Evolutionary conservation across 2,329 filamentous ascomycete genomes (phyloP).

Genomic region (Hortaea sp.): DNA sequence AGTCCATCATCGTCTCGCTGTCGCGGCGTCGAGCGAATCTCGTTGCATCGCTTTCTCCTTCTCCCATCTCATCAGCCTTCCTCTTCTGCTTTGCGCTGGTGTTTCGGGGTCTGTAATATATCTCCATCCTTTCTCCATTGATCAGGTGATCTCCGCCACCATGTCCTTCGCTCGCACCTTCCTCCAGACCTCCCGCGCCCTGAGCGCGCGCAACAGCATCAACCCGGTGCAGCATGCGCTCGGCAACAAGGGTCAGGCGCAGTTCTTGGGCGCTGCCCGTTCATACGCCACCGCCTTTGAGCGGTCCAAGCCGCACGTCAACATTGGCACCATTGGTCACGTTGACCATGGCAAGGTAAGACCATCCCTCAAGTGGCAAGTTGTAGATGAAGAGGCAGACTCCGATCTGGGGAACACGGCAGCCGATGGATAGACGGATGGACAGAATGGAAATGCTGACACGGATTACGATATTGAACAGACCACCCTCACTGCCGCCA

Average conservation of each 20-base stretch:
- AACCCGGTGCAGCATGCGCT: constrained; percentile 69
- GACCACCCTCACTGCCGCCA: constrained; percentile 97
- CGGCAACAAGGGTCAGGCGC: constrained; percentile 51
- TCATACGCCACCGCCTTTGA: constrained; percentile 60
- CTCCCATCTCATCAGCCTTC: not conserved
- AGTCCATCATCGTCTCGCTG: not conserved
- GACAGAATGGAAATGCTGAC: not conserved
- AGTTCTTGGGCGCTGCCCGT: constrained; percentile 40
- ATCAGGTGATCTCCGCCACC: constrained; percentile 40
- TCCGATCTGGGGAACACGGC: no score
- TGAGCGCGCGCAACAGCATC: constrained; percentile 52
- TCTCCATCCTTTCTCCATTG: not conserved
- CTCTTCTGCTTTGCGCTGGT: not conserved
- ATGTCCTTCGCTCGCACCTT: constrained; percentile 73
- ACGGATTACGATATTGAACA: constrained; percentile 27
- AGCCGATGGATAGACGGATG: no score
- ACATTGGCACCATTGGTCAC: constrained; percentile 98
- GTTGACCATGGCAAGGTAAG: constrained; percentile 97
- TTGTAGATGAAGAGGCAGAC: no score
- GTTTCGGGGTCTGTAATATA: not conserved
- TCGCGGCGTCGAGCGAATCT: not conserved
- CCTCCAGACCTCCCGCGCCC: constrained; percentile 69
- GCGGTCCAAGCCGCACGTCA: constrained; percentile 93
- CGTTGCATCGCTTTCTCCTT: not conserved
- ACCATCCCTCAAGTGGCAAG: not conserved